Base-by-base conservation (phyloP, 495 filamentous ascomycete genomes). In the Penicillium argentinense region DNA sequence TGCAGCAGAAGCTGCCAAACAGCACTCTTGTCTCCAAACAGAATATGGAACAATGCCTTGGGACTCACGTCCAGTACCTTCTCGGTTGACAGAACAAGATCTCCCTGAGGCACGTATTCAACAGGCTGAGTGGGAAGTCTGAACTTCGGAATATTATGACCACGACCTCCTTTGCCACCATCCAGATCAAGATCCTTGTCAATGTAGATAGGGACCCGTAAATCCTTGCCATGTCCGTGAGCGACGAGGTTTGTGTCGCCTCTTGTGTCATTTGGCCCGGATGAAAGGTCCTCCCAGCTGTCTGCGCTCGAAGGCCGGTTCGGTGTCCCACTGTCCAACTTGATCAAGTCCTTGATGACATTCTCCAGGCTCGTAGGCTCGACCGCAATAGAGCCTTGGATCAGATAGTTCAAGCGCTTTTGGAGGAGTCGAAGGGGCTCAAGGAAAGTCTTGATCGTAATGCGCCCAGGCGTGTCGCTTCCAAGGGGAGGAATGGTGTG, bases 11-110 rank as follows among this genome's bases (percentile, higher is more conserved):
- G 83, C 57, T 95, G 91, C 76, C 95, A 97, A 25, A 98, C 84
- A 30, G 89, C 85, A 68, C 87, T 92, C 66, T 88, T 95, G 62
- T 98, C 93, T 22, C 93, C 93, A 57, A 97, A 97, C 43, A 98
- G 77, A 8, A 97, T 86, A 58, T 97, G 93, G 66, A 97, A 97
- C 24, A 96, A 77, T 1, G 91, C 89, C 64, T 97, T 97, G 12
- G 93, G 82, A 51, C 86, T 92, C 40, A 97, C 78, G 46, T 93
- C 85, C 54, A 95, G 91, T 33, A 86, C 74, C 47, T 85, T 82
- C 61, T 96, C 89, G 2, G 86, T 77, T 19, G 75, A 71, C 5
- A 84, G 69, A 45, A 77, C 73, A 43, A 87, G 82, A 76, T 95
- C 89, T 24, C 83, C 88, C 41, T 84, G 78, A 0, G 93, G 93